Percentiles rank a stretch among this genome's conserved stretches.
Evolutionary conservation across 139 green algal genomes (phyloP).

Genomic region (Asterochloris sp.): DNA sequence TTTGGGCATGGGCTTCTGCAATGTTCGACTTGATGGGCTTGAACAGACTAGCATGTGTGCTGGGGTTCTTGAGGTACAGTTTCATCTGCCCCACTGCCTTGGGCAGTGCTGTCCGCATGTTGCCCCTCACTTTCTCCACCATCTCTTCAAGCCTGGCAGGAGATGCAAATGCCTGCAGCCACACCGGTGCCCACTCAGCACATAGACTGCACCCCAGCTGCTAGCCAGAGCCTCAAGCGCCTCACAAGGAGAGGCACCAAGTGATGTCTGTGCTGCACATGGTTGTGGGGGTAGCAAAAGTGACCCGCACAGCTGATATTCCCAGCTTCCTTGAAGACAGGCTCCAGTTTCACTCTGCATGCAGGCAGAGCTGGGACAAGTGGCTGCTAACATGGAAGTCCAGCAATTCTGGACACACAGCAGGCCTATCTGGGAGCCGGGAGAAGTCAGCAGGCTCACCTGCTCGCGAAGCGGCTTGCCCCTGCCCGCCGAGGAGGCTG

Average conservation of each 20-base stretch:
- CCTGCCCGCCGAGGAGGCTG: not conserved
- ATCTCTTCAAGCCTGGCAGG: constrained; percentile 77
- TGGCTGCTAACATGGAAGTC: no score
- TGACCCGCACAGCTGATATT: no score
- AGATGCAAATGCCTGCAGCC: constrained; percentile 85
- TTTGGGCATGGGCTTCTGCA: constrained; percentile 88
- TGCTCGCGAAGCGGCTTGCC: constrained; percentile 59
- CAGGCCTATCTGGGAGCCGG: not conserved
- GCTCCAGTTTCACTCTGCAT: no score
- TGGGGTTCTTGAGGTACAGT: constrained; percentile 78
- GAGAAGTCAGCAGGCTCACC: constrained; percentile 29
- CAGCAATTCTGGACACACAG: no score
- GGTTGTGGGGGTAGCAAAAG: no score
- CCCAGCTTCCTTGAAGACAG: no score
- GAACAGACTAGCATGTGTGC: constrained; percentile 81
- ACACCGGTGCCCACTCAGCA: not conserved
- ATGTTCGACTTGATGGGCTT: constrained; percentile 93
- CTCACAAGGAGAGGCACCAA: no score
- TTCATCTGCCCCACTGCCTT: constrained; percentile 63
- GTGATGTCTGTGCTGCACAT: no score
- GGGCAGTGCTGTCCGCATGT: constrained; percentile 63
- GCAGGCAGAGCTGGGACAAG: no score
- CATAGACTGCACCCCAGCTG: not conserved
- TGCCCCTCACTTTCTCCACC: constrained; percentile 68
- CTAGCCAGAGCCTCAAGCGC: no score